Conservation (phyloP, 345 rosid species). For the Bruguiera parviflora region DNA sequence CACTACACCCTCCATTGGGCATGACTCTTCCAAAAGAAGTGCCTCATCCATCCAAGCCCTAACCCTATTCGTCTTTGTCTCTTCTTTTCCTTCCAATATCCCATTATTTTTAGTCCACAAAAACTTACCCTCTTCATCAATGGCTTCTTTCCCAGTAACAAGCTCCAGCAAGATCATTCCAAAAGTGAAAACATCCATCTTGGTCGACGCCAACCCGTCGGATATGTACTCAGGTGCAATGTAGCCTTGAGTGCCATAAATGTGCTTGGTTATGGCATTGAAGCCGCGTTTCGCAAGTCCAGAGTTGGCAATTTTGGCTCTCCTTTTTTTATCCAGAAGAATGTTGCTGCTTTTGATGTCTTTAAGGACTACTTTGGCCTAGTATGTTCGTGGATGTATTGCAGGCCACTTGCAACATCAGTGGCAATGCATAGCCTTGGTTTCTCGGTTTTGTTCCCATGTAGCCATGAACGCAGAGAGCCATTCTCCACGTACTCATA, state of each 20-base stretch:
- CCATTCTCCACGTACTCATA: background rate
- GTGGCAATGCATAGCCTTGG: constrained; percentile 26
- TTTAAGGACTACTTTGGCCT: constrained; percentile 49
- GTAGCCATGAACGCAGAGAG: background rate
- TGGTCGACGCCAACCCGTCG: constrained; percentile 52
- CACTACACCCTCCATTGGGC: constrained; percentile 39
- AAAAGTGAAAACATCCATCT: constrained; percentile 56
- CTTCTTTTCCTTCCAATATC: constrained; percentile 36
- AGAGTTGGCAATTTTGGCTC: constrained; percentile 59
- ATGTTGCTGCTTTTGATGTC: constrained; percentile 63
- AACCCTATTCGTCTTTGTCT: constrained; percentile 26
- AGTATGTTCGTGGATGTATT: constrained; percentile 60
- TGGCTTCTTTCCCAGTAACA: constrained; percentile 45
- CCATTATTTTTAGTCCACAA: constrained; percentile 28
- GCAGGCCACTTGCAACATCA: constrained; percentile 57
- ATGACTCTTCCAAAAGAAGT: constrained; percentile 27
- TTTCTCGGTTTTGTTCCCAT: background rate
- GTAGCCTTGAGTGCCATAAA: constrained; percentile 60
- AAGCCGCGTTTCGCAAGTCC: constrained; percentile 61
- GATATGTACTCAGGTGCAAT: constrained; percentile 55
- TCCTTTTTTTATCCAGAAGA: constrained; percentile 47
- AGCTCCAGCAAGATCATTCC: constrained; percentile 60
- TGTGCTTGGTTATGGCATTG: constrained; percentile 60
- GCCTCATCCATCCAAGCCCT: constrained; percentile 37
- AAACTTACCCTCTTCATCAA: constrained; percentile 42